Base-by-base conservation (phyloP, 257 asterid genomes). In the Ilex asprella region DNA sequence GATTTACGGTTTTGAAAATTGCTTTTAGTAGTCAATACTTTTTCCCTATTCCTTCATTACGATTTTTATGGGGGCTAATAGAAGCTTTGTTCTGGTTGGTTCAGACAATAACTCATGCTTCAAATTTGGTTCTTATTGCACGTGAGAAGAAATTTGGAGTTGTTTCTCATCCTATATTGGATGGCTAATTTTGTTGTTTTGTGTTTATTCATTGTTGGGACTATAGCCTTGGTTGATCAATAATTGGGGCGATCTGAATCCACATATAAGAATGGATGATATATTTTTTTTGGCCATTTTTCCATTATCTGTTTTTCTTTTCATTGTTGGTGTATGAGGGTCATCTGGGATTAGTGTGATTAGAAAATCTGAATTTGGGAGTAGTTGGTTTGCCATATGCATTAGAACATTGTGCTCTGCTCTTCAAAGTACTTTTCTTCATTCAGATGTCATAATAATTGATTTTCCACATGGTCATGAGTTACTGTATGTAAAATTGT, bases 111-210 rank as follows among this genome's bases (percentile, higher is more conserved):
- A 68, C 78, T 46, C 79, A 74, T 73, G 43, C 67, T 27, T 74
- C 63, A 1, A 35, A 81, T 61, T 55, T 78, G 61, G 71, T 79
- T 31, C 55, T 86, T 3, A 60, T 83, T 58, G 66, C 69, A 8
- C 87, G 73, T 29, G 88, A 79, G 83, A 81, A 61, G 67, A 83
- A 73, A 65, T 69, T 69, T 31, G 70, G 76, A 12, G 82, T 81
- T 59, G 61, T 65, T 52, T 64, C 74, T 60, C 88, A 81, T 69
- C 76, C 86, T 2, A 11, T 77, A 73, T 30, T 77, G 82, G 82
- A 16, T 58, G 3, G 41, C 14, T 10, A 57, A 61, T 30, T 67
- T 54, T 30, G n/a, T 66, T 12, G 8, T 62, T 60, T 65, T 56
- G 35, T 41, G 63, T 56, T 64, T 79, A 8, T 67, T 76, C 32